Conservation (phyloP, 805 yeast genomes). For the Nakazawaea ernobii region DNA sequence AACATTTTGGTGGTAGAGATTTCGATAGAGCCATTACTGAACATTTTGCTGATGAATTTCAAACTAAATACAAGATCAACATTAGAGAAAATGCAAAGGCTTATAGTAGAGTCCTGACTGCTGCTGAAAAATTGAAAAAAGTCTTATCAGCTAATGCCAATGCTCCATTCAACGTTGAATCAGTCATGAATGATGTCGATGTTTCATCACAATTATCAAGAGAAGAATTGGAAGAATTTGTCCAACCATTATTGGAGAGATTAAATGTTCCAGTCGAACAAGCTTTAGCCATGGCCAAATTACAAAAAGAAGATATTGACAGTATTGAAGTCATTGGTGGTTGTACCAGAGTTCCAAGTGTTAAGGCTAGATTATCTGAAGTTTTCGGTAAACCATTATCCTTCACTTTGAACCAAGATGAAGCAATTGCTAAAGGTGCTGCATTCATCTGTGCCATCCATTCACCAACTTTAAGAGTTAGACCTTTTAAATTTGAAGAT, state of each 20-base stretch:
- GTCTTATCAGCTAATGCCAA: constrained; percentile 91
- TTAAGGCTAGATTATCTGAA: constrained; percentile 76
- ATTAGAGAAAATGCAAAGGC: constrained; percentile 91
- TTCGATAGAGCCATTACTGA: constrained; percentile 91
- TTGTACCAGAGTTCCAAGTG: constrained; percentile 92
- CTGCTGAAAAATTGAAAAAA: constrained; percentile 92
- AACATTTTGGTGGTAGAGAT: constrained; percentile 98
- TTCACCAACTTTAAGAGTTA: constrained; percentile 97
- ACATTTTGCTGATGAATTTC: constrained; percentile 91
- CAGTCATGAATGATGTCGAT: constrained; percentile 95
- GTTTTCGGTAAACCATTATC: constrained; percentile 83
- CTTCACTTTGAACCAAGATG: constrained; percentile 96
- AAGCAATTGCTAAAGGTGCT: constrained; percentile 98
- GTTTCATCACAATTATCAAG: constrained; percentile 85
- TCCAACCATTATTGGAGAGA: constrained; percentile 74
- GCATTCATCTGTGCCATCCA: constrained; percentile 98
- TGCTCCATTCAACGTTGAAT: constrained; percentile 94
- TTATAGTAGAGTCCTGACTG: constrained; percentile 83
- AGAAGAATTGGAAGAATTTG: constrained; percentile 88
- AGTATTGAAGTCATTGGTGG: constrained; percentile 97
- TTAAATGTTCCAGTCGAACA: constrained; percentile 70
- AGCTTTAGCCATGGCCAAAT: constrained; percentile 77
- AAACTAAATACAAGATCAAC: constrained; percentile 88
- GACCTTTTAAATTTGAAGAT: constrained; percentile 98
- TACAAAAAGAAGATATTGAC: constrained; percentile 71